Evolutionary conservation across 2,329 filamentous ascomycete genomes (phyloP), one percentile per base, ranked within the genome.

Genomic region (Penicillium sp.): DNA sequence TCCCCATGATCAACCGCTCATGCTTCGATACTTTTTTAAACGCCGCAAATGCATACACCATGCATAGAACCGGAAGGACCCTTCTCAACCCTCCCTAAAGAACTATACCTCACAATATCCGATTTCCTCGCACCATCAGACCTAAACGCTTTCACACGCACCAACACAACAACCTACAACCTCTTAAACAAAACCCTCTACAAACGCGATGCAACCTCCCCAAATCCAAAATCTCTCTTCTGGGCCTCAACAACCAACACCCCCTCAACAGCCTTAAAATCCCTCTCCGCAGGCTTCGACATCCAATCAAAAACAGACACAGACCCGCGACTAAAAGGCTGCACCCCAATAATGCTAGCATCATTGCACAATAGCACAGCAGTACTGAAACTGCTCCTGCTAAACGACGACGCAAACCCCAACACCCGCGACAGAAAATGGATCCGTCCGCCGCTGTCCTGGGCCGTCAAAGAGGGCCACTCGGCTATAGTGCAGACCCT

Each of bases 101-200:
- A 64, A 43, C 58, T 64, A 14, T 38, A 62, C 13, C 31, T 64
- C 40, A 11, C 54, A 22, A 63, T 63, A 35, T 55, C 61, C 11
- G 40, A 42, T 22, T 62, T 53, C 50, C 55, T 64, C 18, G 14
- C n/a, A 18, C 24, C 29, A 9, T 39, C 54, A 8, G 59, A 61
- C 52, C 47, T 66, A 6, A 66, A 63, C 45, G 45, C 60, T 32
- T 55, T 67, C 13, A 50, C 51, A 7, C 53, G 52, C 46, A 58
- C 55, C 22, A 64, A 53, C 44, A 51, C 37, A 16, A 50, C 37
- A 11, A 45, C 61, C 43, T 35, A 65, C 52, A 22, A 8, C 10
- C 55, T 63, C 40, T 47, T 66, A 16, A 64, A 60, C 35, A 38
- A 47, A 4, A 34, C 11, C 6, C 58, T 69, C 16, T 69, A 68